Base-by-base conservation (phyloP, 2,329 filamentous ascomycete species). In the Thielaviopsis euricoi region DNA sequence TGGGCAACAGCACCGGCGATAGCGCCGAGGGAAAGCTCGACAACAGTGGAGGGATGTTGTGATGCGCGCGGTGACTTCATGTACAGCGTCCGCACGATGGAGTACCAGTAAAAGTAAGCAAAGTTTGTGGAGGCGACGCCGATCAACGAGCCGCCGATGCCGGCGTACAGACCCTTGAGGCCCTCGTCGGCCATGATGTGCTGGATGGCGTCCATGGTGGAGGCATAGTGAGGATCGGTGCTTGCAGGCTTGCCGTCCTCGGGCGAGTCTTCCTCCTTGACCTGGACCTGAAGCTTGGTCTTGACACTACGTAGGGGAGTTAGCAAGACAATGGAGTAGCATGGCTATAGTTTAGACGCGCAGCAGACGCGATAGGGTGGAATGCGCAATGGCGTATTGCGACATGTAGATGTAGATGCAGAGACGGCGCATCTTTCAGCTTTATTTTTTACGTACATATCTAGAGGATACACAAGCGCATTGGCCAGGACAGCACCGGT, bases 61-160 rank as follows among this genome's bases (percentile, higher is more conserved):
- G 68, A 64, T 17, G 68, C 68, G 63, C 78, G 79, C 61, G 77
- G 69, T 48, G 80, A 73, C 63, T 79, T 79, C 64, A 87, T 71
- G 69, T 97, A 97, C 21, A 95, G 71, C 17, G 82, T 82, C 62
- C 93, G 83, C 33, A 96, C 88, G 26, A 93, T 73, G 5, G 89
- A 91, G 70, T 97, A 97, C 90, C 91, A 97, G 74, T 98, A 98
- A 70, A 98, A 98, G 73, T 98, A 98, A 66, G 93, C 93, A 69
- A 98, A 98, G 71, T 98, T 98, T 56, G 91, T 97, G 25, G 90
- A 96, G 1, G 89, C 91, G 40, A 98, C 93, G 57, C 93, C 93
- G 55, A 97, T 74, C 19, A 98, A 76, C 4, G 90, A 83, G 55
- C 91, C 90, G 61, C 82, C 78, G 69, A 98, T 90, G 61, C 93